Evolutionary conservation across 2,329 filamentous ascomycete genomes (phyloP), one percentile per base, ranked within the genome.

Genomic region (Monilinia laxa): DNA sequence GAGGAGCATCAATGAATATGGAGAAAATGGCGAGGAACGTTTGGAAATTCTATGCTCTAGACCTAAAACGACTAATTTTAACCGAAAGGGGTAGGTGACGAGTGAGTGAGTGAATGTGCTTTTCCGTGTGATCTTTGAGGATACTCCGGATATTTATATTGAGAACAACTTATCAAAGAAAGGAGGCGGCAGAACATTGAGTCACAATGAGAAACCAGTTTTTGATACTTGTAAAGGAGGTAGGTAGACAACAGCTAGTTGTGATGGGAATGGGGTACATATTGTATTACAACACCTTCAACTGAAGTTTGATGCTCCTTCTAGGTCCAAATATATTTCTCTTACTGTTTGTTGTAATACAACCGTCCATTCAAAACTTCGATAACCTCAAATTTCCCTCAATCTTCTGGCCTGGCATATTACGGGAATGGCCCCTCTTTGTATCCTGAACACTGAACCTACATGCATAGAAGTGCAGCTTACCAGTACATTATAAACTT

Each of bases 391-490:
- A 16, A 64, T 35, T 12, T 12, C 35, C 25, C 35, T 31, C 49
- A 31, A 55, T 11, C 40, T 65, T 59, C 28, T 45, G 59, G 54
- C 63, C 63, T 40, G 58, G 51, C 45, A 49, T 51, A 59, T 60
- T 7, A 58, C 56, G 47, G 45, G 23, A 49, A 18, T 42, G 45
- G 62, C 62, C 52, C 63, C 54, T 59, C 63, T 59, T 47, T 59
- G 38, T 59, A 47, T 53, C 42, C 31, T n/a, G 54, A 65, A 59
- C 52, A 52, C 31, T n/a, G 54, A 65, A 59, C 45, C 63, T 65
- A 58, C 54, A 65, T 65, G 63, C 63, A 65, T 65, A 23, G 12
- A 59, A 53, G 42, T 52, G 63, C 45, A 53, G 23, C 42, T 54
- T 52, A 35, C 7, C 49, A 38, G 60, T 23, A 54, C 49, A 5